Evolutionary conservation across 108 stramenopile genomes (phyloP), one percentile per base, ranked within the genome.

Genomic region (Cyclotella kingstonii): DNA sequence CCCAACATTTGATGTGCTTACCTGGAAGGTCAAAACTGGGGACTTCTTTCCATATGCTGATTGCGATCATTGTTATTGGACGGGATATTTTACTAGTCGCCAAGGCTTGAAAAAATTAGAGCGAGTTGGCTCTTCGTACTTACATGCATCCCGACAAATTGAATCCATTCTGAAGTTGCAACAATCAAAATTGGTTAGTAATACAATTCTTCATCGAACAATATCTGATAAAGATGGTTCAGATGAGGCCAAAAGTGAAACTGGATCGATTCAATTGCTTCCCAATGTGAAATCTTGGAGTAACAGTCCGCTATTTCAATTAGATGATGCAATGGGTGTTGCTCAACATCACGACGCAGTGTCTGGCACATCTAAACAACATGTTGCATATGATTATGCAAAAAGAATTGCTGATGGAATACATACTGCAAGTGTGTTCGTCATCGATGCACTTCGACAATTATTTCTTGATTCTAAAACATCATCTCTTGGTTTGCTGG

Each of bases 21-120:
- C 33, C 11, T 84, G 76, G 73, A 52, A 40, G 21, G 42, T 78
- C n/a, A 92, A 94, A 54, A 61, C 61, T 29, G 95, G 95, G 45
- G 97, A 98, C 53, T 93, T 96, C 64, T 92, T 98, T 53, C 97
- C 97, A n/a, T 95, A 95, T 65, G 72, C 88, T 42, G 95, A 96
- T 64, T 84, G 85, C 57, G 70, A 82, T 30, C 79, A 96, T 57
- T 81, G 87, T 54, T 96, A 90, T 72, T 98, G 97, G 97, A 95
- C 95, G 11, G 96, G 97, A 0, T 97, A 95, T 70, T 96, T 95
- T 76, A 85, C 96, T 5, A 84, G 82, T 23, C 82, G 97, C 7
- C 72, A 95, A 11, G 72, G 81, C 5, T 71, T 96, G 15, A 98
- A 97, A 58, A 68, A 84, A 31, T 70, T 91, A 36, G 93, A 96